phyloP scores from a whole-genome alignment of 768 basidiomycete genomes.

The Filobasidium floriforme region DNA sequence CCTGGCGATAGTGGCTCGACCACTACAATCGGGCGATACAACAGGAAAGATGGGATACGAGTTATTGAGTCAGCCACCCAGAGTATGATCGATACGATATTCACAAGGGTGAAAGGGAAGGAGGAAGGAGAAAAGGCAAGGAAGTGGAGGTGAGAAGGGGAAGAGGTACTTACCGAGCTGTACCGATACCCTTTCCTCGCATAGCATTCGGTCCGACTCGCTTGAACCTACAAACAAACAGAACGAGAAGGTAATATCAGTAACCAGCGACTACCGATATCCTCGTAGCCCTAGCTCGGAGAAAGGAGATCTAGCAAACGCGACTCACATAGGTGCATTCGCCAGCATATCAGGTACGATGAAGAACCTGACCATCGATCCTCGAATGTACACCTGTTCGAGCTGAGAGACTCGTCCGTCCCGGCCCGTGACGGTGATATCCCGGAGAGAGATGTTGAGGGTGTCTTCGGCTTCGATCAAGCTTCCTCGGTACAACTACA shows the following conservation, averaged over 20 bases:
- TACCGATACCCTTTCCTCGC: conserved; percentile 97
- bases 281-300: background rate
- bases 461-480: conserved; percentile 99
- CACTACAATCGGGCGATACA: background rate
- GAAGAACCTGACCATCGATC: conserved; percentile 95
- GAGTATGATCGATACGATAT: background rate
- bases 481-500: conserved; percentile 84
- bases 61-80: background rate
- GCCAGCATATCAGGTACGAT: conserved; percentile 99
- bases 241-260: background rate
- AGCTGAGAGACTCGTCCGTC: conserved; percentile 98
- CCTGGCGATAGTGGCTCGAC: conserved; percentile 24
- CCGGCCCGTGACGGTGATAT: conserved; percentile 94
- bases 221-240: conserved; percentile 69
- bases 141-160: background rate
- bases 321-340: conserved; percentile 90
- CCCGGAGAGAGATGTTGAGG: conserved; percentile 87
- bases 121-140: too few relatives aligned
- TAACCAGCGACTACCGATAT: too few relatives aligned
- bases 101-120: background rate
- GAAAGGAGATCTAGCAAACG: background rate
- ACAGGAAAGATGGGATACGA: background rate
- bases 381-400: conserved; percentile 97
- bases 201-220: conserved; percentile 96
- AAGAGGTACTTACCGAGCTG: conserved; percentile 40